Base-by-base conservation (phyloP, 1,284 basidiomycete species). In the Apiotrichum sp. region DNA sequence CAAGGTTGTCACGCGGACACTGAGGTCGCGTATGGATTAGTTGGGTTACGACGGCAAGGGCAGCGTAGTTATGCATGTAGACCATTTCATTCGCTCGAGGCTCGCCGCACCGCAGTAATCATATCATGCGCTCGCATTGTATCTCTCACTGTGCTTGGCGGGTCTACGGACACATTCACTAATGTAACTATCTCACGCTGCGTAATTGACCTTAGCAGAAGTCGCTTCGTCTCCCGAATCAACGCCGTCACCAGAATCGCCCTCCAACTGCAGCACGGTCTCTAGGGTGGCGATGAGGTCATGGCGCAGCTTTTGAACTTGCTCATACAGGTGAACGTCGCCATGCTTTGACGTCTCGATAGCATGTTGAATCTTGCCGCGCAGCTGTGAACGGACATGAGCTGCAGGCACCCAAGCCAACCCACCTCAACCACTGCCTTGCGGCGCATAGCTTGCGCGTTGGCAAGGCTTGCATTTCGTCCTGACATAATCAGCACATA, bases 11-110 rank as follows among this genome's bases (percentile, higher is more conserved):
- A 89, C 87, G 47, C 86, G 90, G 65, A 89, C 86, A 62, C 78
- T 96, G 71, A 90, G 91, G 75, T 86, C 84, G 49, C 84, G 92
- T 71, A 93, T 95, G 90, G 92, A 96, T 77, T 96, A 83, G 56
- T 35, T 3, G 45, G 29, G 36, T 16, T 39, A 13, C 46, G 33
- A 34, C 34, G 36, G n/a, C 34, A 10, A 11, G 41, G 45, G 56
- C 56, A 57, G 56, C 52, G 45, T 42, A 45, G 52, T 46, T 38
- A 55, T 48, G 50, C 59, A 61, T 61, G 59, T 61, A 61, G 59
- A 57, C 51, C 44, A 53, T 47, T 35, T 38, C 11, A 16, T 41
- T n/a, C 40, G 13, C 13, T 8, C 36, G 36, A 9, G 36, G 36
- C 7, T 38, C 36, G 36, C 36, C 36, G 36, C 8, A 38, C 22